phyloP scores from a whole-genome alignment of 495 filamentous ascomycete genomes.

The Opeltia flavorubescens region DNA sequence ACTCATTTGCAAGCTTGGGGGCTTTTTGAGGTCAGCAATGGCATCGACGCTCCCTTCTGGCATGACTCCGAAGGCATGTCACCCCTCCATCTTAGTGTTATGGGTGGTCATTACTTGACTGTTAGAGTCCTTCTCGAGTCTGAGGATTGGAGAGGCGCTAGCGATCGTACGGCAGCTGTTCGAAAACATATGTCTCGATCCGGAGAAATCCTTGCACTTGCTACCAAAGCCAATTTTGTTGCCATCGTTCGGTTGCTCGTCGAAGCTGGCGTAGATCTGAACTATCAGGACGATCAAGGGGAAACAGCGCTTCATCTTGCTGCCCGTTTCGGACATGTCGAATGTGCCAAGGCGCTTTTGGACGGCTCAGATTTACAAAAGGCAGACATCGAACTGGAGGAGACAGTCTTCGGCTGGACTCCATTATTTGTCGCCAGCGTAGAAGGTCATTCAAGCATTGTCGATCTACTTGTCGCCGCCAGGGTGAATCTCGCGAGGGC shows the following conservation, averaged over 20 bases:
- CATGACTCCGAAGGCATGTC: conserved; percentile 88
- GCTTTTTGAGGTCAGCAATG: conserved; percentile 67
- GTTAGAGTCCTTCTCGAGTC: conserved; percentile 67
- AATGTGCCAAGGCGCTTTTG: conserved; percentile 65
- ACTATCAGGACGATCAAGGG: conserved; percentile 86
- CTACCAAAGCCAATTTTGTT: conserved; percentile 70
- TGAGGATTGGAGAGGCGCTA: conserved; percentile 53
- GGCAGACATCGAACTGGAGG: conserved; percentile 59
- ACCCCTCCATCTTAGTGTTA: conserved; percentile 81
- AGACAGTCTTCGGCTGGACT: conserved; percentile 85
- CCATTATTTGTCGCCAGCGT: conserved; percentile 85
- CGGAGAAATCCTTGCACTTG: conserved; percentile 78
- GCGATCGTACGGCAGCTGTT: conserved; percentile 42
- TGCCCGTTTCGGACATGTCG: conserved; percentile 69
- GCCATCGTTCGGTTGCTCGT: conserved; percentile 76
- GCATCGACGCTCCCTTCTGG: conserved; percentile 75
- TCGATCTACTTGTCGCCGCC: conserved; percentile 61
- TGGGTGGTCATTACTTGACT: conserved; percentile 78
- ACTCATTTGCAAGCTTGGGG: conserved; percentile 78
- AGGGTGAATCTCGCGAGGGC: conserved; percentile 56
- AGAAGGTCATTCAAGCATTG: conserved; percentile 62
- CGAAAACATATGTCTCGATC: conserved; percentile 63
- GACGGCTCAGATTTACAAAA: conserved; percentile 53
- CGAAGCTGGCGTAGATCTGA: conserved; percentile 81
- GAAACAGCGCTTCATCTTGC: conserved; percentile 89